Evolutionary conservation across 2,329 filamentous ascomycete species (phyloP), one percentile per base, ranked within the genome.

Genomic region (Phialophora verrucosa): DNA sequence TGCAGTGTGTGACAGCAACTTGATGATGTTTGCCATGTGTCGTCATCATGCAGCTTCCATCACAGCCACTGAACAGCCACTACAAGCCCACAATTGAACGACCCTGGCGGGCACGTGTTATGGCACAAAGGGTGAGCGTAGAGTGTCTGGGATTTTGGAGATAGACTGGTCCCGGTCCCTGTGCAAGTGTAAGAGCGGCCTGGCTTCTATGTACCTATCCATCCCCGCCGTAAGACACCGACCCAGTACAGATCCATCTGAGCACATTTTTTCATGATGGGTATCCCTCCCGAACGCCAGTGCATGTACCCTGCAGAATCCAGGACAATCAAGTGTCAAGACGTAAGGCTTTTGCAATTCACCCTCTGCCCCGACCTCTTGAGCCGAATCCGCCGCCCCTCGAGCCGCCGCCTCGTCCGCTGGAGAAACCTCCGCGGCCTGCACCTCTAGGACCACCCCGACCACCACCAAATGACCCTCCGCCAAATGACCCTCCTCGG

Each of bases 281-380:
- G 59, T 63, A 63, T 75, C 78, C 77, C 76, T 77, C 77, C 75
- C 73, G 49, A 80, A 80, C 78, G 78, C 78, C 78, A 69, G 75
- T 50, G 17, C 55, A 44, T 47, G 78, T 51, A 78, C 73, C 75
- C 78, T 75, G 78, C 75, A 78, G 74, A 74, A 76, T 70, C 65
- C 68, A 51, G 69, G 44, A 67, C 66, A 60, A 44, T 70, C 44
- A 23, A 56, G 47, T 51, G 51, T 42, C 17, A 35, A 62, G 17
- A 44, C 42, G 27, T 10, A 23, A 11, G 25, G 25, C 20, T 27
- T n/a, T 10, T 17, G 25, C 20, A 11, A 44, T 42, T 57, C 60
- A 68, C 42, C 53, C 66, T n/a, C 67, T 62, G 54, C 67, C 68
- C 23, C 68, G 60, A 35, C 68, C 67, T 67, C 67, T 58, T 14